Conservation (phyloP, 495 filamentous ascomycete genomes). For the Annulohypoxylon moriforme region DNA sequence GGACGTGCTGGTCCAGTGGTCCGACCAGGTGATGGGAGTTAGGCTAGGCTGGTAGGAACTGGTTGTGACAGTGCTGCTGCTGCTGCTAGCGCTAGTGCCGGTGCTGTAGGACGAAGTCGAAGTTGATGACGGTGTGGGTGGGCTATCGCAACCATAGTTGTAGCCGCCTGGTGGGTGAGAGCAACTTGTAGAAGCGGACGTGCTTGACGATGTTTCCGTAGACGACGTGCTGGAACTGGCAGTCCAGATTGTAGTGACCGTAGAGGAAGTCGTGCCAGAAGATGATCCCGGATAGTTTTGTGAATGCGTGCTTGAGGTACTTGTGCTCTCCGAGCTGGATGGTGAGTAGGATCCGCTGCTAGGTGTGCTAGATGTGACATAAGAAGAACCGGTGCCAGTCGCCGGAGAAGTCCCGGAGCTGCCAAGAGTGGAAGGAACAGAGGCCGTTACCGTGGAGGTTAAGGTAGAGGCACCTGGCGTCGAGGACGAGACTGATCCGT, state of each 20-base stretch:
- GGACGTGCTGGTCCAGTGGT: conserved; percentile 20
- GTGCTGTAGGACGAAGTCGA: conserved; percentile 20
- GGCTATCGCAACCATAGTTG: conserved; percentile 33
- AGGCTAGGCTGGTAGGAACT: background rate
- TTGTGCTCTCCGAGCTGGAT: conserved; percentile 10
- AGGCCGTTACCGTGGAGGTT: background rate
- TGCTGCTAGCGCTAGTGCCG: background rate
- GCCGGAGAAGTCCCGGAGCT: conserved; percentile 35
- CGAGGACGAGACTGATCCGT: conserved; percentile 17
- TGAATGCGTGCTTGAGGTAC: conserved; percentile 1
- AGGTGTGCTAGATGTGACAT: conserved; percentile 12
- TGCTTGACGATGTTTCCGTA: background rate
- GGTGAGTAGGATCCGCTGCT: conserved; percentile 13
- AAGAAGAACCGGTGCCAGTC: conserved; percentile 24
- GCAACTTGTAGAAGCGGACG: conserved; percentile 36
- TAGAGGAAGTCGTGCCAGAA: background rate
- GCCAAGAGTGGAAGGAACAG: conserved; percentile 20
- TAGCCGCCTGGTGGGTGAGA: conserved; percentile 33
- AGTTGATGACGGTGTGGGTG: conserved; percentile 22
- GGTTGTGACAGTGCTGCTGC: conserved; percentile 10
- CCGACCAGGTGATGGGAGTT: conserved; percentile 2
- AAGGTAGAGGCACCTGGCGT: background rate
- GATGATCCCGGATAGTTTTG: conserved; percentile 11
- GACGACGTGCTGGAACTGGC: background rate
- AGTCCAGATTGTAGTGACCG: background rate